Conservation (phyloP, 495 filamentous ascomycete genomes). For the Penicillium longicatenatum region DNA sequence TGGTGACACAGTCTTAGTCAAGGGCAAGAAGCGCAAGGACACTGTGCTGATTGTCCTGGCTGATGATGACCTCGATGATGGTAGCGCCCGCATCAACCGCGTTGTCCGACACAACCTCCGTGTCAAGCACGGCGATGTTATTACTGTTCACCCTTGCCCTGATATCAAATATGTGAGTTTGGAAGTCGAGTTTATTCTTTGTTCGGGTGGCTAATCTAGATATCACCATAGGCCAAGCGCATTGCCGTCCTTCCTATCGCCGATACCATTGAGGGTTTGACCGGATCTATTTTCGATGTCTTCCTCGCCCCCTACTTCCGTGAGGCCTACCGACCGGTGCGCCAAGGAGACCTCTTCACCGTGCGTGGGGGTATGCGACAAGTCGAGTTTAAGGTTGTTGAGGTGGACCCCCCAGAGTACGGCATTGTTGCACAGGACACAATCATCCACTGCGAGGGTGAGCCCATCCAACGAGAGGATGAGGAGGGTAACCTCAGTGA, state of each 20-base stretch:
- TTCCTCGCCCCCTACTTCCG: conserved; percentile 99
- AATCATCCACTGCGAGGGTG: conserved; percentile 97
- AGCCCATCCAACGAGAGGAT: conserved; percentile 97
- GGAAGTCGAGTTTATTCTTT: not conserved
- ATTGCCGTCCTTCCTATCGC: conserved; percentile 98
- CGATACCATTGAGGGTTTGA: conserved; percentile 96
- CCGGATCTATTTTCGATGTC: conserved; percentile 96
- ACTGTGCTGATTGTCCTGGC: conserved; percentile 96
- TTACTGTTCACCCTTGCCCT: conserved; percentile 98
- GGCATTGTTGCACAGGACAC: conserved; percentile 99
- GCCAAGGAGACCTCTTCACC: conserved; percentile 96
- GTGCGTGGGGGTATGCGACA: conserved; percentile 97
- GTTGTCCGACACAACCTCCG: conserved; percentile 97
- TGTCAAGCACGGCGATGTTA: conserved; percentile 96
- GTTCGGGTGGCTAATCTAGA: conserved; percentile 12
- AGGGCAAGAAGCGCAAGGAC: conserved; percentile 99
- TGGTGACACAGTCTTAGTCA: conserved; percentile 95
- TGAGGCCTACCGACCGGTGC: conserved; percentile 94
- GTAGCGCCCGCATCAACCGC: conserved; percentile 93
- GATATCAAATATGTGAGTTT: conserved; percentile 98
- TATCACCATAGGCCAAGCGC: conserved; percentile 77
- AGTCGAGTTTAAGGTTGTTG: conserved; percentile 98
- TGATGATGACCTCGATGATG: conserved; percentile 97
- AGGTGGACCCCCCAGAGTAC: conserved; percentile 96
- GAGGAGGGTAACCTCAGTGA: conserved; percentile 99